Evolutionary conservation across 108 stramenopile genomes (phyloP), one percentile per base, ranked within the genome.

Genomic region (Cylindrotheca closterium): DNA sequence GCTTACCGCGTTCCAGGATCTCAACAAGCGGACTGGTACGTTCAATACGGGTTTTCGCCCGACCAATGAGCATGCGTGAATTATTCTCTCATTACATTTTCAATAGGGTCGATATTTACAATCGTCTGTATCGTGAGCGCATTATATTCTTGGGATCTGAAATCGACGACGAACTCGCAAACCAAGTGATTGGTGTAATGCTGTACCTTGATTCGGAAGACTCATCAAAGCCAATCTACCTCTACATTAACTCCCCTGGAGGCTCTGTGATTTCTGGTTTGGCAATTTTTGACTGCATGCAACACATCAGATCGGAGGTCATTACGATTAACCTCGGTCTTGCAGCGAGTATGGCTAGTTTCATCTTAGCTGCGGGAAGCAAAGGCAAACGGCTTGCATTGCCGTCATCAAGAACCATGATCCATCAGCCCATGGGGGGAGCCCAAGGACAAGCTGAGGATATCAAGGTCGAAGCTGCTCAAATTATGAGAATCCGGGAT

Each of bases 401-500:
- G n/a, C 98, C 98, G 19, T 92, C 91, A 55, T 94, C 94, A 5
- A 85, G 98, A 8, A 92, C 93, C 64, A 98, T 98, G 98, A 97
- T 98, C 78, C 98, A 98, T 85, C 98, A 98, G 77, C 98, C 98
- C 60, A 95, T 95, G 96, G 98, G 98, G 30, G 96, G 96, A n/a
- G 98, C 98, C 2, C 95, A 90, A 78, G 98, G 96, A 42, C 98
- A 98, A 67, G 96, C 98, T 2, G 93, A 97, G 74, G 98, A 98
- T 79, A 97, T 98, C 77, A 96, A 97, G 75, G 93, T 95, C 21
- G 96, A 98, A 79, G 98, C 98, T 8, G 83, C 93, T 7, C 96
- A 98, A 78, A 96, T 98, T 74, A 91, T 98, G 94, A 85, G 91
- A 45, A 97, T 98, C 71, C 89, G 96, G 27, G 96, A 98, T 81